Conservation (phyloP, 768 basidiomycete genomes). For the Filobasidium wieringae region DNA sequence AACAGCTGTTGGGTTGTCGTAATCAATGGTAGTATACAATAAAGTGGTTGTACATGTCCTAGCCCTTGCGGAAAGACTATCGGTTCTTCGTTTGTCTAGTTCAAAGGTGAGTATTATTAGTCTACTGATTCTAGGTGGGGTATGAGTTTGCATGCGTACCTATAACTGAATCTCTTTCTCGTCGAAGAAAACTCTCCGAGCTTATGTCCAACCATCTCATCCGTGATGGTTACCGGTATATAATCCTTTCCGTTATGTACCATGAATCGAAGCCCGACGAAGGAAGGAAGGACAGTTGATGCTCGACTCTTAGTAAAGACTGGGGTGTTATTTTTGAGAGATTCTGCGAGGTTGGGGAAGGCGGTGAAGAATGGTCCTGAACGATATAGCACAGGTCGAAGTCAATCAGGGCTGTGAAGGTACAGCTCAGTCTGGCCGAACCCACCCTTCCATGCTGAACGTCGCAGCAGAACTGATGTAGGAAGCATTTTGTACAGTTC, state of each 20-base stretch:
- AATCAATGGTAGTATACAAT: slow-evolving; percentile 5
- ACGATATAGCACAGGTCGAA: neutral
- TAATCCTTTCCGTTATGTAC: slow-evolving; percentile 94
- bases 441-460: slow-evolving; percentile 44
- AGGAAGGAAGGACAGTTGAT: slow-evolving; percentile 89
- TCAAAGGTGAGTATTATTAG: neutral
- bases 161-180: slow-evolving; percentile 72
- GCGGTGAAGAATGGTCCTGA: slow-evolving; percentile 91
- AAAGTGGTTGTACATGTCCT: neutral
- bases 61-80: neutral
- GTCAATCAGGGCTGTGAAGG: neutral
- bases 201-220: slow-evolving; percentile 99
- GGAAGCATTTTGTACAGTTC: slow-evolving; percentile 14
- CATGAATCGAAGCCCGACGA: slow-evolving; percentile 80
- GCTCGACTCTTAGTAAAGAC: slow-evolving; percentile 78
- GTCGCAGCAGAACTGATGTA: slow-evolving; percentile 20
- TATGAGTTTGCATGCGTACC: slow-evolving; percentile 45
- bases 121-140: neutral
- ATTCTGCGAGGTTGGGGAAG: slow-evolving; percentile 75
- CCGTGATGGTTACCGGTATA: slow-evolving; percentile 69
- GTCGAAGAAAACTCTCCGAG: slow-evolving; percentile 88
- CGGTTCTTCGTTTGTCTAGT: slow-evolving; percentile 17
- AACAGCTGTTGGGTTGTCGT: too few species aligned
- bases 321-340: slow-evolving; percentile 65
- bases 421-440: neutral